phyloP scores from a whole-genome alignment of 2,329 filamentous ascomycete genomes.

The Colletotrichum sp. region DNA sequence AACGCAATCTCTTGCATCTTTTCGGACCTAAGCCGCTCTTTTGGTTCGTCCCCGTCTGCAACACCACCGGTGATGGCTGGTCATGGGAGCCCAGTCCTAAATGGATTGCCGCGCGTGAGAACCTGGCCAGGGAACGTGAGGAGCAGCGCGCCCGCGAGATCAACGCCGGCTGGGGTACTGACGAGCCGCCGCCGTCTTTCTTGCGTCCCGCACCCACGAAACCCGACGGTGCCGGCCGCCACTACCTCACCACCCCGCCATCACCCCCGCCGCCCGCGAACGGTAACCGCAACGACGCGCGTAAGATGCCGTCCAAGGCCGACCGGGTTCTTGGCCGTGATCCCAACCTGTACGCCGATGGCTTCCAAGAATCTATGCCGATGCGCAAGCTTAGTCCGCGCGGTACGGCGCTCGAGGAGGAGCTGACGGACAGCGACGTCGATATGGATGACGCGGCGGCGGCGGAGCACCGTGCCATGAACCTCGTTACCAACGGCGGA shows the following conservation, averaged over 20 bases:
- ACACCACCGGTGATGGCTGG: constrained; percentile 92
- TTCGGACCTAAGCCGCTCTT: constrained; percentile 76
- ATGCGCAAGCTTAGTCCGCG: constrained; percentile 53
- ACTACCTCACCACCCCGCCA: constrained; percentile 28
- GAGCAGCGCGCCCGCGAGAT: constrained; percentile 68
- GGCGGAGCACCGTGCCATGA: constrained; percentile 47
- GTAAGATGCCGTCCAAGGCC: constrained; percentile 57
- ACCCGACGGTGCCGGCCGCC: constrained; percentile 27
- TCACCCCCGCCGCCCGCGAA: constrained; percentile 22
- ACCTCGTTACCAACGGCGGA: constrained; percentile 44
- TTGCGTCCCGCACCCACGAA: constrained; percentile 18
- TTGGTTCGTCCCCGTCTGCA: constrained; percentile 83
- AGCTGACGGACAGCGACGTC: constrained; percentile 40
- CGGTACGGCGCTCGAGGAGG: constrained; percentile 49
- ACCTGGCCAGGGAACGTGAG: constrained; percentile 61
- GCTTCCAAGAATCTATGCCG: constrained; percentile 43
- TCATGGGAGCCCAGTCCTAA: constrained; percentile 84
- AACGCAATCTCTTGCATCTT: constrained; percentile 78
- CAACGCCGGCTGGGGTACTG: constrained; percentile 69
- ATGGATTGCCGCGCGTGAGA: constrained; percentile 76
- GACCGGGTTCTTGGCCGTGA: constrained; percentile 64
- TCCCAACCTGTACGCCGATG: constrained; percentile 59
- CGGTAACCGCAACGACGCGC: constrained; percentile 28
- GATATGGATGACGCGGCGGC: constrained; percentile 43
- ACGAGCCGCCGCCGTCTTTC: constrained; percentile 29